Percentiles rank a stretch among this genome's conserved stretches.
Conservation (phyloP, 2,329 filamentous ascomycete species). For the Colletotrichum tamarilloi region DNA sequence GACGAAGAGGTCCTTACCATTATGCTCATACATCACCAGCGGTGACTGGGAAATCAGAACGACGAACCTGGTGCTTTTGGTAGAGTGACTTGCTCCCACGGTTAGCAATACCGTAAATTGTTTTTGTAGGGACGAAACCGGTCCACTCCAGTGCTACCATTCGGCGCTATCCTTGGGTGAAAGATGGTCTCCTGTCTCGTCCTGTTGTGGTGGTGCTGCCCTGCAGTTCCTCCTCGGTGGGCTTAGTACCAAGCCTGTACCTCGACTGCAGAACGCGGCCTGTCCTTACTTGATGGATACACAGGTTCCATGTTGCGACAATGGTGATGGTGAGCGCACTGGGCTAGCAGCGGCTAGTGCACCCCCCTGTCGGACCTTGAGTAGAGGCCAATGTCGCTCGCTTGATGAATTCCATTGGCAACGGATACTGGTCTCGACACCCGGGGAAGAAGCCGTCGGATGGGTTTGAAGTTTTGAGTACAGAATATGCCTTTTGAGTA, state of each 20-base stretch:
- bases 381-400: slow-evolving; percentile 28
- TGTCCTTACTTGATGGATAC: slow-evolving; percentile 19
- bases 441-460: slow-evolving; percentile 14
- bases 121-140: slow-evolving; percentile 22
- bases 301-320: slow-evolving; percentile 6
- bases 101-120: slow-evolving; percentile 2
- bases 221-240: not conserved
- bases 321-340: slow-evolving; percentile 15
- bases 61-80: not conserved
- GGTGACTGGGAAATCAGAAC: not conserved
- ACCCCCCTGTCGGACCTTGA: slow-evolving; percentile 24
- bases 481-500: slow-evolving; percentile 1
- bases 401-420: slow-evolving; percentile 14
- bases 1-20: not conserved
- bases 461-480: not conserved
- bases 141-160: slow-evolving; percentile 28
- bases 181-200: slow-evolving; percentile 19
- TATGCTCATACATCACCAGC: not conserved
- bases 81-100: slow-evolving; percentile 11
- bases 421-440: slow-evolving; percentile 19
- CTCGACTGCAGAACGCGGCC: slow-evolving; percentile 3
- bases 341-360: slow-evolving; percentile 26
- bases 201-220: slow-evolving; percentile 7
- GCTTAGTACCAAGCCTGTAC: slow-evolving; percentile 11
- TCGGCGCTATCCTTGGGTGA: slow-evolving; percentile 19